Percentiles rank a stretch among this genome's conserved stretches.
Conservation (phyloP, 2,329 filamentous ascomycete species). For the Rosellinia necatrix region DNA sequence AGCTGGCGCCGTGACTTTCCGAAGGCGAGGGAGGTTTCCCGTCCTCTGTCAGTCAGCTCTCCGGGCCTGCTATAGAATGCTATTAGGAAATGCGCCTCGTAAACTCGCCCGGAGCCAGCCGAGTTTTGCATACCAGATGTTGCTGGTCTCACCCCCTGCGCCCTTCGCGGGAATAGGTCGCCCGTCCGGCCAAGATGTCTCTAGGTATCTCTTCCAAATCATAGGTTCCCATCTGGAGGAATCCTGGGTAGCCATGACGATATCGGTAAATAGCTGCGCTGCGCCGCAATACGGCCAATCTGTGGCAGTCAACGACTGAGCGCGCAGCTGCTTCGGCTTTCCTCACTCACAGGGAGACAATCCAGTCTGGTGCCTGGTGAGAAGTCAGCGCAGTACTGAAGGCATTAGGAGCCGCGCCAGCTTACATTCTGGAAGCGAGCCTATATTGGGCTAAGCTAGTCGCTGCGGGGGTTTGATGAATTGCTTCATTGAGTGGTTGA, state of each 20-base stretch:
- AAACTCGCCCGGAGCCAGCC: neutral
- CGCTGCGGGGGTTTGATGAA: neutral
- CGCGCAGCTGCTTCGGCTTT: conserved; percentile 1
- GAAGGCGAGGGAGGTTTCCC: conserved; percentile 14
- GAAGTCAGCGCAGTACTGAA: conserved; percentile 4
- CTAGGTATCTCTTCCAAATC: conserved; percentile 1
- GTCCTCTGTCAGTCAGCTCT: conserved; percentile 10
- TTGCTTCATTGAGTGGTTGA: neutral
- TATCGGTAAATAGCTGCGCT: neutral
- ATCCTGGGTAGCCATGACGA: conserved; percentile 6
- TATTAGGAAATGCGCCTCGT: conserved; percentile 8
- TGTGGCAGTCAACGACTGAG: conserved; percentile 2
- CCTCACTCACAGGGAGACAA: conserved; percentile 7
- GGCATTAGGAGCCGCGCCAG: neutral
- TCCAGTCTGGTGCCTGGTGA: conserved; percentile 1
- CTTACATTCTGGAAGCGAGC: conserved; percentile 10
- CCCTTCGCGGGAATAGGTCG: conserved; percentile 2
- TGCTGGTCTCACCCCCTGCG: conserved; percentile 1
- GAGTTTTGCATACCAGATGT: conserved; percentile 6
- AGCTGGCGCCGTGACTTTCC: conserved; percentile 1
- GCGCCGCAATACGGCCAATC: conserved; percentile 11
- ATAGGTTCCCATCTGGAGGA: conserved; percentile 6
- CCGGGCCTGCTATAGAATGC: conserved; percentile 8
- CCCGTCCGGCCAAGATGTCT: conserved; percentile 3
- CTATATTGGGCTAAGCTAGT: conserved; percentile 1